phyloP scores from a whole-genome alignment of 768 basidiomycete species.

The Naematelia aurantialba region DNA sequence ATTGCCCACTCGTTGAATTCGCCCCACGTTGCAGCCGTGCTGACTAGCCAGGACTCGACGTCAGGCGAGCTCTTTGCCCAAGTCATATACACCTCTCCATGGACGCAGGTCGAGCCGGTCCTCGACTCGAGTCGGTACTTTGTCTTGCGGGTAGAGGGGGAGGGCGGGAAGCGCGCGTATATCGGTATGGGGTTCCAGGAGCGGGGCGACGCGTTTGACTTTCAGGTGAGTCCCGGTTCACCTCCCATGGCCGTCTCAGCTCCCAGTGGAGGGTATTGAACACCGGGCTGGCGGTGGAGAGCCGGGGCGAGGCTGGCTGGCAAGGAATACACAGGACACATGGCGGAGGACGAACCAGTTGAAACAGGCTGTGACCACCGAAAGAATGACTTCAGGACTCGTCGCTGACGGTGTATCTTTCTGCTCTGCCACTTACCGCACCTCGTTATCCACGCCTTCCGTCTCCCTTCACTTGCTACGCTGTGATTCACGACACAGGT shows the following conservation, averaged over 20 bases:
- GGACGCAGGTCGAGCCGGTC: constrained; percentile 88
- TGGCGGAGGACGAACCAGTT: too few species aligned
- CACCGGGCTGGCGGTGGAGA: neutral
- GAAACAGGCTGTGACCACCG: too few species aligned
- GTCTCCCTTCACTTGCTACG: neutral
- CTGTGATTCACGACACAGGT: constrained; percentile 53
- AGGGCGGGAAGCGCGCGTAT: constrained; percentile 73
- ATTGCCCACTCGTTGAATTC: constrained; percentile 1
- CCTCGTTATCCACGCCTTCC: neutral
- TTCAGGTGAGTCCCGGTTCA: constrained; percentile 80
- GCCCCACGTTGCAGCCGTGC: neutral
- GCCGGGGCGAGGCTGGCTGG: neutral
- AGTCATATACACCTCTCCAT: constrained; percentile 71
- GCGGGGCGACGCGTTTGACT: constrained; percentile 80
- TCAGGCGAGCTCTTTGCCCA: constrained; percentile 73
- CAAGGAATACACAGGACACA: too few species aligned
- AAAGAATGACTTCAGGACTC: too few species aligned
- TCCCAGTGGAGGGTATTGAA: neutral
- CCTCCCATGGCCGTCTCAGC: constrained; percentile 9
- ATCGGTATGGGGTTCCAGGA: constrained; percentile 92
- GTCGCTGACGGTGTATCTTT: neutral
- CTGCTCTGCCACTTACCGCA: neutral
- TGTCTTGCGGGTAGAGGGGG: constrained; percentile 83
- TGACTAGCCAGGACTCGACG: constrained; percentile 29
- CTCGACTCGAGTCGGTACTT: constrained; percentile 94